Conservation (phyloP, 352 stramenopile genomes). For the Phytopythium oedochilum region DNA sequence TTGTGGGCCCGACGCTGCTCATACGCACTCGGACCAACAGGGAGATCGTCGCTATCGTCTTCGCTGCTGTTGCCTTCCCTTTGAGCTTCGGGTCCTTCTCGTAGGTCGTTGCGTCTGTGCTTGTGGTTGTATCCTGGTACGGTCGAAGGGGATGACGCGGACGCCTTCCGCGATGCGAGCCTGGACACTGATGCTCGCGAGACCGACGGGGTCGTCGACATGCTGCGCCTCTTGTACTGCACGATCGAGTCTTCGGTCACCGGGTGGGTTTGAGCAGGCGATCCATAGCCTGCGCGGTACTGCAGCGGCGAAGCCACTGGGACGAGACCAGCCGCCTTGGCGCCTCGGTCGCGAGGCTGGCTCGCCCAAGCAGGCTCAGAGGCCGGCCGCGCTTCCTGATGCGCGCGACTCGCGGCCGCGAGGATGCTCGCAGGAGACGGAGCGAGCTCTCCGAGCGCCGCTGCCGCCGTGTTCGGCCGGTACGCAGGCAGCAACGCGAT, state of each 20-base stretch:
- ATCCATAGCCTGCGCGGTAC: background rate
- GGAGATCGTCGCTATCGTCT: background rate
- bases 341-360: background rate
- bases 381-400: background rate
- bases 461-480: background rate
- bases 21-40: conserved; percentile 3
- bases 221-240: background rate
- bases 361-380: background rate
- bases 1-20: conserved; percentile 19
- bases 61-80: conserved; percentile 3
- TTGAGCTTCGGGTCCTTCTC: background rate
- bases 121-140: background rate
- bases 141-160: background rate
- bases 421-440: background rate
- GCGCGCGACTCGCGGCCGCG: background rate
- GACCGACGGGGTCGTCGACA: background rate
- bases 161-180: background rate
- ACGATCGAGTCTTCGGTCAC: background rate
- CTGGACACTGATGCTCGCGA: background rate
- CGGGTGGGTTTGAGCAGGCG: background rate
- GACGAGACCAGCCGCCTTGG: background rate
- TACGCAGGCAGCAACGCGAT: conserved; percentile 5
- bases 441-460: background rate
- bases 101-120: background rate
- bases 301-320: background rate